Base-by-base conservation (phyloP, 306 rosid genomes). In the Luffa aegyptiaca region DNA sequence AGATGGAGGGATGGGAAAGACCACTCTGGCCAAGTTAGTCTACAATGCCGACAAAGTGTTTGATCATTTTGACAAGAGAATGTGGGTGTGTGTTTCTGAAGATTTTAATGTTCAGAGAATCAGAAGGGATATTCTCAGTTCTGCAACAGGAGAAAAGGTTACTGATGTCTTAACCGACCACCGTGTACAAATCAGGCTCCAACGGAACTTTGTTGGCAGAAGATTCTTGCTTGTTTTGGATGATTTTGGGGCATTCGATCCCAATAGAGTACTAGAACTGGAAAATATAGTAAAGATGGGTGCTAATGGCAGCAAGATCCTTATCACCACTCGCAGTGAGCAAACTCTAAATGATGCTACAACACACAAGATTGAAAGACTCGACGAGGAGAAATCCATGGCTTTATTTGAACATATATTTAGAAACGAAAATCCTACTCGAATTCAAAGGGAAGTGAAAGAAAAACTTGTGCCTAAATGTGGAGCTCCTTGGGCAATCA, bases 221-320 rank as follows among this genome's bases (percentile, higher is more conserved):
- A 88, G 59, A 65, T 83, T 84, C 61, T 75, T 84, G 52, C 59
- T 84, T 31, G 84, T 81, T 21, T 63, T 84, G 74, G 85, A 81
- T 65, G 87, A 84, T 84, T 80, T 81, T 36, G 82, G 84, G 78
- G 73, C 51, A 58, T 80, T 81, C 39, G 16, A 46, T 46, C 45
- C 56, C 1, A 12, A 7, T 2, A 81, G 76, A 81, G 76, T 75
- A 81, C 8, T 16, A 17, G 84, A 78, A n/a, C 26, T 84, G 21
- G 79, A 75, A 46, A 2, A 45, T 31, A 12, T 77, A 14, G 16
- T 79, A 11, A 65, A 35, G 31, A 59, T 72, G 55, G 87, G 87
- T 35, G 80, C 75, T 12, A 37, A 36, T 4, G 87, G 80, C 21
- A 79, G 82, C 61, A 81, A 81, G 70, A 53, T 81, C 77, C 21